Base-by-base conservation (phyloP, 2,329 filamentous ascomycete species). In the Xylariaceae sp. region DNA sequence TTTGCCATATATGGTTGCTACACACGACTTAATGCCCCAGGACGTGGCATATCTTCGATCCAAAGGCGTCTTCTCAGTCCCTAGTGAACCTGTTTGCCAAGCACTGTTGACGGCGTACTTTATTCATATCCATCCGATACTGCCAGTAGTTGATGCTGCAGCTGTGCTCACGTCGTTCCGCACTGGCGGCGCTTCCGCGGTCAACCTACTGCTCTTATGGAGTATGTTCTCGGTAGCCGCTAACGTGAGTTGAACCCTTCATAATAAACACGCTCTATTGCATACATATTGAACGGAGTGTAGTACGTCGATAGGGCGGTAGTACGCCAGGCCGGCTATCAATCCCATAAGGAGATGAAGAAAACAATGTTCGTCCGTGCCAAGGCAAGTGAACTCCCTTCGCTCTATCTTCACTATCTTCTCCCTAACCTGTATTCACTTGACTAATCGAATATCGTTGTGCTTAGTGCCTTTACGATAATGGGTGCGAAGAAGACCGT, bases 191-290 rank as follows among this genome's bases (percentile, higher is more conserved):
- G 55, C 63, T 10, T 57, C 63, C 15, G 61, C 66, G 11, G 68
- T 70, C 29, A 74, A 72, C 44, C 16, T 73, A 3, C 53, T 75
- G 15, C 58, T 76, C 2, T 57, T 75, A 9, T 75, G 73, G 72
- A 72, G 70, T 41, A 63, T 75, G 9, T 73, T 73, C 43, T 73
- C 71, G 29, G 69, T 68, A n/a, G 70, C 68, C 6, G 60, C 61
- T 1, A 71, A 70, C 60, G 70, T 70, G 56, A 41, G 62, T 49
- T 23, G 16, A 32, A n/a, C 21, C 35, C 24, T 24, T 21, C 15
- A 35, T 26, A 15, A 5, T 18, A 39, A 13, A n/a, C n/a, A n/a
- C n/a, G 16, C 29, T 36, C 5, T 24, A 8, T 23, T 37, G 4
- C 30, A 48, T 21, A 10, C 4, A 29, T 39, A 23, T 29, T 43